Evolutionary conservation across 2,329 filamentous ascomycete genomes (phyloP).

Genomic region (Fusarium burgessii): DNA sequence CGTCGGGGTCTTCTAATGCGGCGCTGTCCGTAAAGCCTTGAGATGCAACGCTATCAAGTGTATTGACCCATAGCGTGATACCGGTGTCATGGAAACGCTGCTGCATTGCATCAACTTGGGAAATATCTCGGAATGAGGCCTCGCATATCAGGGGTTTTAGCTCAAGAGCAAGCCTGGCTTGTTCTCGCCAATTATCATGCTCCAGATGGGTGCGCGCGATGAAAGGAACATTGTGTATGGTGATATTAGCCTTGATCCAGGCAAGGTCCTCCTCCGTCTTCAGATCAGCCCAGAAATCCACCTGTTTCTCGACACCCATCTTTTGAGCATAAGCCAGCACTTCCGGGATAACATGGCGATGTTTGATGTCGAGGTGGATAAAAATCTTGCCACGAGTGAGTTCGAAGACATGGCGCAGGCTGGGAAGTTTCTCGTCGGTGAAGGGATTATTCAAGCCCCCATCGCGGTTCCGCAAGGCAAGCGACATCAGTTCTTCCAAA

Average conservation of each 20-base stretch:
- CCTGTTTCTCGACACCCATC: background rate
- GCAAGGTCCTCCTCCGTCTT: background rate
- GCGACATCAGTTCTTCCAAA: background rate
- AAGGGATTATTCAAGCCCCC: background rate
- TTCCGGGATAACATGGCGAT: background rate
- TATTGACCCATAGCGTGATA: background rate
- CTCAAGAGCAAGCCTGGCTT: background rate
- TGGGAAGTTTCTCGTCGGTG: background rate
- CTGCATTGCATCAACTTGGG: background rate
- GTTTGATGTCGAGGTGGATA: background rate
- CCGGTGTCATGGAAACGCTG: background rate
- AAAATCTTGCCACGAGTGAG: background rate
- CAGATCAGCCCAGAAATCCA: background rate
- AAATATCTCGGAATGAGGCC: background rate
- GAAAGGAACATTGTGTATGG: background rate
- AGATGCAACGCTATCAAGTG: background rate
- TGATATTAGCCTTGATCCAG: background rate
- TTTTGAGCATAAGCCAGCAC: background rate
- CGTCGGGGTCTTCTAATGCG: background rate
- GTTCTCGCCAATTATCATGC: background rate
- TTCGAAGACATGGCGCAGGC: background rate
- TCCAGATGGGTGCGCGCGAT: background rate
- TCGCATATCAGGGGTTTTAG: background rate
- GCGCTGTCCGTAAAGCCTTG: background rate
- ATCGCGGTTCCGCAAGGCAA: background rate